Evolutionary conservation across 208 protist genomes (phyloP), one percentile per base, ranked within the genome.

Genomic region (Crithidia brevicula): DNA sequence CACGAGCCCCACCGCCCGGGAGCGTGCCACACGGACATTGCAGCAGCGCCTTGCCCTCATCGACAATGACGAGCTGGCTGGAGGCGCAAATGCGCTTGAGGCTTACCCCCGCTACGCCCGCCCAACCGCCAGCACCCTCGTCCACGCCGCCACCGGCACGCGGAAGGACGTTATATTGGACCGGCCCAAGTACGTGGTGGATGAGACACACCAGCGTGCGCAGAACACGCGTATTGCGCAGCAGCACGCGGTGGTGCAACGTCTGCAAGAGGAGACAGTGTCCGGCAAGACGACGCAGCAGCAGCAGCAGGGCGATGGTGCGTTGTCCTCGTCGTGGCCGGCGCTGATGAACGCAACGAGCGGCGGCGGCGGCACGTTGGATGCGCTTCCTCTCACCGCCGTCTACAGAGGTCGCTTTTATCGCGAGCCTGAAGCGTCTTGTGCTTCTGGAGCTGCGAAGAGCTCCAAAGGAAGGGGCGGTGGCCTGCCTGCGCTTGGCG

Each of bases 11-110:
- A 9, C 8, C 1, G 46, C 46, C 31, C 38, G 18, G 4, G 40
- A 50, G 3, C 40, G 33, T 6, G 20, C 56, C 27, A 52, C 64
- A n/a, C 66, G 53, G 0, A 43, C 60, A 15, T 30, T 80, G 62
- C 79, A 87, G 51, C 53, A 77, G 11, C 47, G 51, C 0, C 56
- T 88, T 16, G 72, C 74, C 16, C 47, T 82, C 11, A 92, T 82
- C 61, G 68, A 75, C 40, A 94, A 89, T 72, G 72, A 62, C 50
- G 86, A 95, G 67, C 49, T 91, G 46, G 79, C 82, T 8, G 57
- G 70, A 25, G 74, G 77, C 33, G 73, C 59, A 11, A 79, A 59
- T 18, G 68, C 51, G 18, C 25, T 68, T 43, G 49, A 59, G 40
- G 47, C 51, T 22, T 67, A 82, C 51, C 85, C 87, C 20, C 77